phyloP scores from a whole-genome alignment of 2,329 filamentous ascomycete genomes.

The Trichoderma sp. region DNA sequence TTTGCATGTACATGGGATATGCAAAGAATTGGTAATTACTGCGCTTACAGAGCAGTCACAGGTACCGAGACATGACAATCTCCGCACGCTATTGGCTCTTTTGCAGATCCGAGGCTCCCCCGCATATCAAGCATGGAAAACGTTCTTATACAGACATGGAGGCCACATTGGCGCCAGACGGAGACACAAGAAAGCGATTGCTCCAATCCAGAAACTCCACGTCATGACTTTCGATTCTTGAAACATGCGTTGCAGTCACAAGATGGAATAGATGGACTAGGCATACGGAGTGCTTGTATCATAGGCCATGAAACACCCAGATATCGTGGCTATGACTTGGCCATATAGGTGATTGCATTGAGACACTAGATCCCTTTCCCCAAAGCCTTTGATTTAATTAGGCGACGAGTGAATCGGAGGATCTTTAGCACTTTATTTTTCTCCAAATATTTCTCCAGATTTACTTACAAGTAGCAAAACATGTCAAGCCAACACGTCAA shows the following conservation, averaged over 20 bases:
- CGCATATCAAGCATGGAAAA: background rate
- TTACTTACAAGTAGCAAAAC: background rate
- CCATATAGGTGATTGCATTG: too few relatives aligned
- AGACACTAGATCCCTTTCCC: too few relatives aligned
- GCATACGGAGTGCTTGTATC: too few relatives aligned
- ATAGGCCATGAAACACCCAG: too few relatives aligned
- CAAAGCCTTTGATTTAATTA: background rate
- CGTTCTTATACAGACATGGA: background rate
- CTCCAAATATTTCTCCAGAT: background rate
- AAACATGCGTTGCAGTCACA: background rate
- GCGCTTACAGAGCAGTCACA: background rate
- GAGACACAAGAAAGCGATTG: background rate
- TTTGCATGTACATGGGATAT: background rate
- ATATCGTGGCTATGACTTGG: too few relatives aligned
- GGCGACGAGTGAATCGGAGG: background rate
- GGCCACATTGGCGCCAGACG: background rate
- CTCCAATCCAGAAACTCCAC: conserved; percentile 17
- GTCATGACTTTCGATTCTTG: background rate
- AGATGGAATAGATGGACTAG: background rate
- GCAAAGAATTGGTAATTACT: background rate
- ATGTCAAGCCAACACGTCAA: background rate
- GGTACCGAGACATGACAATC: too few relatives aligned
- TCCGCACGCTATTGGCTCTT: background rate
- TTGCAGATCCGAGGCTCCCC: background rate
- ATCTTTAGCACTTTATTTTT: background rate